A percentile compares a stretch with the other conserved stretches of the same genome.
Conservation (phyloP, 176 grass and related monocot species). For the Triticum dicoccoides region DNA sequence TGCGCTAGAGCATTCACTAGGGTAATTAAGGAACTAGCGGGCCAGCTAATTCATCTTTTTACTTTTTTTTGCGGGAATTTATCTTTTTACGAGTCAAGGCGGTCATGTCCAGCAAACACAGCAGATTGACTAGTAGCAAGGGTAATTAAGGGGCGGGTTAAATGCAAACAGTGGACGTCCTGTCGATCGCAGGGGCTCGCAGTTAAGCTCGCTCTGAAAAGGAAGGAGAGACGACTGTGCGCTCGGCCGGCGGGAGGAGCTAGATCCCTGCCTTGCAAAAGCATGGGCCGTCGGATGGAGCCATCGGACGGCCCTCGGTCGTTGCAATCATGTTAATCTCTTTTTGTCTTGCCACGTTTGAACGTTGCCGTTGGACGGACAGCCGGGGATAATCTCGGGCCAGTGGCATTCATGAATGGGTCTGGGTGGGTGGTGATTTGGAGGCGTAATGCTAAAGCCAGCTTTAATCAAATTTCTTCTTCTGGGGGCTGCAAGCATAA, state of each 20-base stretch:
- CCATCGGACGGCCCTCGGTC: background rate
- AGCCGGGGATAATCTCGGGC: background rate
- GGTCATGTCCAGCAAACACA: background rate
- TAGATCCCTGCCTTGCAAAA: background rate
- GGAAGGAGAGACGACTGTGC: background rate
- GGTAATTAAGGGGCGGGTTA: background rate
- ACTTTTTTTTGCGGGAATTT: no score
- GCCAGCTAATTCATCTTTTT: no score
- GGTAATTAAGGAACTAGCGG: no score
- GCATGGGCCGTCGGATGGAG: background rate
- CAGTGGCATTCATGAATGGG: background rate
- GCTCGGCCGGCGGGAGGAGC: background rate
- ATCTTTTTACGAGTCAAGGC: no score
- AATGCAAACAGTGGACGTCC: slow-evolving; percentile 20
- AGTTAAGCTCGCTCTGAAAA: background rate
- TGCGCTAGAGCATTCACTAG: no score
- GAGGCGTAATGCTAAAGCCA: background rate
- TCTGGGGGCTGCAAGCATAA: background rate
- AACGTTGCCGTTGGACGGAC: background rate
- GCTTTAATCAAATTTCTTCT: background rate
- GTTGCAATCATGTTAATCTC: background rate
- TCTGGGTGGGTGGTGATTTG: background rate
- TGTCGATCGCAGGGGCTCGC: background rate
- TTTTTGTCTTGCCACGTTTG: background rate
- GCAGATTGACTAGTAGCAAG: background rate